A percentile compares a stretch with the other conserved stretches of the same genome.
Evolutionary conservation across 768 basidiomycete species (phyloP).

Genomic region (Pulveroboletus sp.): DNA sequence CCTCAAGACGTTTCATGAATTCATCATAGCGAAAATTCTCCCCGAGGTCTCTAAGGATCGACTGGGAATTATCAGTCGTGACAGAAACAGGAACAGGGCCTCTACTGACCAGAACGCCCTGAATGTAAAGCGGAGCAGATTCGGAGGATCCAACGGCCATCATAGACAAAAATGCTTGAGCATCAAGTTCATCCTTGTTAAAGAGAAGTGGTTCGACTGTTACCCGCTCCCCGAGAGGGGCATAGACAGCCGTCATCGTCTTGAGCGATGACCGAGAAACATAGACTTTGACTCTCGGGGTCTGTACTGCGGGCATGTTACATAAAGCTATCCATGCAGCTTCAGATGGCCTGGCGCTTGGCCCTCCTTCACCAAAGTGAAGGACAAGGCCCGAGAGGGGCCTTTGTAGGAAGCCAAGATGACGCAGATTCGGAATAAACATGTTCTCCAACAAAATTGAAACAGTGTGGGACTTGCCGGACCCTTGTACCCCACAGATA

Average conservation of each 20-base stretch:
- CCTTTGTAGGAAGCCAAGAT: constrained; percentile 49
- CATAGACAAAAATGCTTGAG: constrained; percentile 65
- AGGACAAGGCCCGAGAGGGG: constrained; percentile 61
- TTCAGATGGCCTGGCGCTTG: constrained; percentile 53
- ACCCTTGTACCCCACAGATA: constrained; percentile 75
- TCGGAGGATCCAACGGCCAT: constrained; percentile 66
- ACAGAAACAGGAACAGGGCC: neutral
- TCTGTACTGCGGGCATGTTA: constrained; percentile 27
- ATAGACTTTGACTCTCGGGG: constrained; percentile 42
- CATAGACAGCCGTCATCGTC: constrained; percentile 56
- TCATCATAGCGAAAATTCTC: constrained; percentile 49
- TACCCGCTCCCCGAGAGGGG: constrained; percentile 45
- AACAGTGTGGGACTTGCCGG: constrained; percentile 71
- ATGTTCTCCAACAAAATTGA: constrained; percentile 66
- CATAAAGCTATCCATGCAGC: constrained; percentile 55
- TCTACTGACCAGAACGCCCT: constrained; percentile 54
- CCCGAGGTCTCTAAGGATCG: constrained; percentile 61
- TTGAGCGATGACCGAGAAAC: constrained; percentile 58
- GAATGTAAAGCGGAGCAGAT: constrained; percentile 63
- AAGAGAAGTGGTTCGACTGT: constrained; percentile 53
- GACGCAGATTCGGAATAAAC: constrained; percentile 49
- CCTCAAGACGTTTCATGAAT: constrained; percentile 46
- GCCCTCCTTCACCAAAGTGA: constrained; percentile 66
- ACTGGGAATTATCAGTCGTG: constrained; percentile 23
- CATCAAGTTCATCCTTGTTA: constrained; percentile 58